Evolutionary conservation across 1,139 yeast genomes (phyloP), one percentile per base, ranked within the genome.

Genomic region (Yamadazyma atlantica): DNA sequence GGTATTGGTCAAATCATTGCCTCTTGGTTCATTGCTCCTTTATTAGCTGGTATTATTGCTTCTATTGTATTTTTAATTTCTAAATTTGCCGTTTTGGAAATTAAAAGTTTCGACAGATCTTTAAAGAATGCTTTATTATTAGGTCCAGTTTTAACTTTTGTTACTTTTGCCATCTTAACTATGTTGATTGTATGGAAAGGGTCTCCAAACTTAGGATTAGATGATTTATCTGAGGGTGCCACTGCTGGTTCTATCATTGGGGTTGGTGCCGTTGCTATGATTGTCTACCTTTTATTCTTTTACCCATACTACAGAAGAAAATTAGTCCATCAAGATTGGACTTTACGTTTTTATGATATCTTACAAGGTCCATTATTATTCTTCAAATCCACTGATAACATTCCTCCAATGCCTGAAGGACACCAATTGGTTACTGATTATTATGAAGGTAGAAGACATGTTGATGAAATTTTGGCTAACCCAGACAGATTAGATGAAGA

Each of bases 21-120:
- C 3, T 80, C 89, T 10, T 84, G 92, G 90, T 81, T 82, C 54
- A 79, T 84, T 62, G 89, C 92, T 11, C 92, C 94, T n/a, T 58
- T 70, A 14, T 65, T 84, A 45, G 84, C 90, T 14, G 90, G 89
- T 49, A 51, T 58, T 24, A 75, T 85, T 49, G 81, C 87, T 3
- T 60, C 85, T 4, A 62, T 75, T 33, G 60, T 79, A 39, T 84
- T 82, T 58, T 60, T 81, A 43, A 59, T 78, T 38, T 74, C 84
- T 41, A 85, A 84, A 59, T 81, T 55, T 51, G 51, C 59, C 36
- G 85, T 84, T 23, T 69, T 84, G 53, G 88, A 83, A 55, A 59
- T 82, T 44, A 78, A 78, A 51, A 55, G 70, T 40, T 51, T 58
- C 33, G 50, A 50, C 24, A 60, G 63, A 19, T 64, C 80, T 4